A percentile compares a stretch with the other conserved stretches of the same genome.
These are phyloP conservation scores for Juglanconis oblonga DNA, from an alignment of 2,329 filamentous ascomycete genomes.

Conservation along the genomic window DNA sequence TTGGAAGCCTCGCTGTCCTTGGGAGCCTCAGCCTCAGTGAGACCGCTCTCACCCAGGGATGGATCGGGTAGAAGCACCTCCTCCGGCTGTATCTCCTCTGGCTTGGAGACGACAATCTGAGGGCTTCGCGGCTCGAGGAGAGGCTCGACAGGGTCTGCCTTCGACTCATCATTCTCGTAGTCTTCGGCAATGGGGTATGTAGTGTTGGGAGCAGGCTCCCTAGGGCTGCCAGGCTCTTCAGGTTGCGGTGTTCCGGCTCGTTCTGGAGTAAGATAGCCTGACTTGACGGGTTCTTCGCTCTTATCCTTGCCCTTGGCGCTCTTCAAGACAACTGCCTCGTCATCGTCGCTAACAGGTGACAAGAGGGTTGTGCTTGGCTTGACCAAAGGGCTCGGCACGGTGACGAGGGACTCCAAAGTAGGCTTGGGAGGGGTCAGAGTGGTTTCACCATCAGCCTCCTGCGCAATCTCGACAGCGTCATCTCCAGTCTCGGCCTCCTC, in stretches of 20 bases:
- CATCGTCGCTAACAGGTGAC: conserved; percentile 34
- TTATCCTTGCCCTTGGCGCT: conserved; percentile 20
- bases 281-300: conserved; percentile 2
- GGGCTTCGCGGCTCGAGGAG: conserved; percentile 3
- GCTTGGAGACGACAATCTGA: conserved; percentile 4
- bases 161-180: background rate
- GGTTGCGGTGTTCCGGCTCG: background rate
- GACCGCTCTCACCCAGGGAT: background rate
- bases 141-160: background rate
- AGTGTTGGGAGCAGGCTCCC: conserved; percentile 10
- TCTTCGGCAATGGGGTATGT: background rate
- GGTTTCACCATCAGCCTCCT: conserved; percentile 21
- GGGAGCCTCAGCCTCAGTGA: background rate
- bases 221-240: conserved; percentile 4
- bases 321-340: conserved; percentile 37
- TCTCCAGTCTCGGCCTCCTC: conserved; percentile 23
- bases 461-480: conserved; percentile 19
- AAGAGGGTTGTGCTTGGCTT: conserved; percentile 20
- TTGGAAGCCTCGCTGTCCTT: background rate
- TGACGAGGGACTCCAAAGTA: conserved; percentile 13
- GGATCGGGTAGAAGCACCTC: conserved; percentile 5
- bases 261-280: conserved; percentile 11
- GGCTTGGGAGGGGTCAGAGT: conserved; percentile 29
- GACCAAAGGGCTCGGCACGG: conserved; percentile 13
- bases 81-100: conserved; percentile 2